Percentiles rank a stretch among this genome's conserved stretches.
Conservation (phyloP, 2,329 filamentous ascomycete species). For the Neofusicoccum sp. region DNA sequence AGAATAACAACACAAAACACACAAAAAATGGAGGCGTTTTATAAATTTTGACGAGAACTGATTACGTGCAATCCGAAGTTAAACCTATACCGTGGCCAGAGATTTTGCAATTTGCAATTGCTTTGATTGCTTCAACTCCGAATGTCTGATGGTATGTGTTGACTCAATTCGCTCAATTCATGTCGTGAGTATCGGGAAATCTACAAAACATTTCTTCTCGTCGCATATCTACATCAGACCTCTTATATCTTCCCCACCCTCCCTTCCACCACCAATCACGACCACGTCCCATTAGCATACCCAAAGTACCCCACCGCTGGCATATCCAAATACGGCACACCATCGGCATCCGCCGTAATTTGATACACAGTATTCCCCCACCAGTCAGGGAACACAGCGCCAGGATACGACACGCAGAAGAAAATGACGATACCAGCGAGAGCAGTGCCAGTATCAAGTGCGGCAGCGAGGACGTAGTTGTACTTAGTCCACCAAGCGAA, state of each 20-base stretch:
- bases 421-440: constrained; percentile 38
- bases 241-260: not conserved
- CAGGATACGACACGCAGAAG: constrained; percentile 22
- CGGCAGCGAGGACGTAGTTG: constrained; percentile 60
- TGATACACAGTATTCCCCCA: constrained; percentile 41
- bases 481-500: constrained; percentile 73
- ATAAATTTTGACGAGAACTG: no score
- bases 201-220: not conserved
- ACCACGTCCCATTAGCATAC: constrained; percentile 11
- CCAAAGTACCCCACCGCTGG: constrained; percentile 35
- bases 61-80: no score
- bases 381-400: constrained; percentile 31
- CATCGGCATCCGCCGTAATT: constrained; percentile 39
- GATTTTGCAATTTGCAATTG: no score
- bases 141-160: no score
- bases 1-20: no score
- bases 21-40: no score
- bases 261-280: not conserved
- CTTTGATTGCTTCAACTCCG: no score
- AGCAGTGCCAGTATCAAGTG: constrained; percentile 40
- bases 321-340: constrained; percentile 37
- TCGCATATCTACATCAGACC: not conserved
- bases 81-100: no score
- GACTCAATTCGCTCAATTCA: no score
- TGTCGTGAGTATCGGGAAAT: no score